Evolutionary conservation across 2,329 filamentous ascomycete genomes (phyloP), one percentile per base, ranked within the genome.

Genomic region (Aspergillus alliaceus): DNA sequence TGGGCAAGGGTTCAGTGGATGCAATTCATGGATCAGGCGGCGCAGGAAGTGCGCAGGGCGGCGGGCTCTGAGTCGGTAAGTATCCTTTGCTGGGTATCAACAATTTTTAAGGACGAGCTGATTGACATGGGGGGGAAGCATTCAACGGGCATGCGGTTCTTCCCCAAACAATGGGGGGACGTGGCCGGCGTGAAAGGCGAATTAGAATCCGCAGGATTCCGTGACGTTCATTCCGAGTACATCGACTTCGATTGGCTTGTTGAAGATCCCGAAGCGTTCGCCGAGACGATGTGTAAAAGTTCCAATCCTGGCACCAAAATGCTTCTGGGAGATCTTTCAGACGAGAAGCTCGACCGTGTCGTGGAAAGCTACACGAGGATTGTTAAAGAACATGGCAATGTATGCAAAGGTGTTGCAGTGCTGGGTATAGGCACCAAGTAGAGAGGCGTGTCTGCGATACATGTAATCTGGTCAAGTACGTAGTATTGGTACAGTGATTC

Each of bases 1-100:
- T 47, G 44, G 44, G 24, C 44, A 18, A 29, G 31, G 15, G 44
- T 47, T 6, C 15, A 31, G 18, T 47, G 44, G 44, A 47, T 47
- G 44, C 15, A 47, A 27, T 27, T 47, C 6, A 14, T 47, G 9
- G n/a, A 8, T 20, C 25, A 20, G 25, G 44, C 44, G 15, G 44
- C 2, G 3, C 25, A 31, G 1, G 25, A 31, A 18, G 44, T 47
- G 15, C 44, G 44, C 14, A 14, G 2, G 0, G 44, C 5, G 1
- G 15, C 1, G 15, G 9, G n/a, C 3, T 18, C 7, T 29, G n/a
- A 20, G 0, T 8, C 4, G 4, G 42, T 46, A 29, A 29, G 42
- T 2, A 4, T 18, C 6, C n/a, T 9, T 12, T 7, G 3, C 6
- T 9, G 5, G 8, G 3, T 42, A 15, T 2, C 12, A 0, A 12